A percentile compares a stretch with the other conserved stretches of the same genome.
phyloP scores from a whole-genome alignment of 75 land plant species.

The Pinus tabuliformis region DNA sequence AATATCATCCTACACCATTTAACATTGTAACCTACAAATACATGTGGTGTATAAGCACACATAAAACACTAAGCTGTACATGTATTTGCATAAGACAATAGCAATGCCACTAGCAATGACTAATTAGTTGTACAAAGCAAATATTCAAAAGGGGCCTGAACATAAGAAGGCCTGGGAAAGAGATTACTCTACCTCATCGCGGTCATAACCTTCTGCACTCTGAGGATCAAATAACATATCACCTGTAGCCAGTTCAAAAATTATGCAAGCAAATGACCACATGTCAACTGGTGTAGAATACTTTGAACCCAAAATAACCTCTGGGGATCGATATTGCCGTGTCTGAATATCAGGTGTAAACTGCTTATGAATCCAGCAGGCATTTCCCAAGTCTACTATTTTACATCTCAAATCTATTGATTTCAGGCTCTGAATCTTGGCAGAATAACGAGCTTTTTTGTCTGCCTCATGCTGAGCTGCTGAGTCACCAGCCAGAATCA shows the following conservation, averaged over 20 bases:
- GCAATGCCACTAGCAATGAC: background rate
- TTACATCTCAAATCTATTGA: constrained; percentile 86
- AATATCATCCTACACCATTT: background rate
- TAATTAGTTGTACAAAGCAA: background rate
- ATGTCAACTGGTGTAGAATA: constrained; percentile 77
- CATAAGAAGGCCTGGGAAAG: background rate
- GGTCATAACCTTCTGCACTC: constrained; percentile 56
- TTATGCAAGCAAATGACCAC: constrained; percentile 95
- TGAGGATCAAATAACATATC: constrained; percentile 89
- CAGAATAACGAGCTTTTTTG: constrained; percentile 19
- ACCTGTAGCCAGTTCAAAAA: constrained; percentile 93
- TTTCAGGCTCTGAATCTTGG: constrained; percentile 34
- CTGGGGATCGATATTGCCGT: constrained; percentile 93
- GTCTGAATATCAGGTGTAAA: constrained; percentile 82
- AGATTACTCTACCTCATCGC: constrained; percentile 73
- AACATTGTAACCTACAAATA: background rate
- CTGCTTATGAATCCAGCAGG: constrained; percentile 79
- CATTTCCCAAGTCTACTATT: constrained; percentile 95
- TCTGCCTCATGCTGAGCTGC: constrained; percentile 9
- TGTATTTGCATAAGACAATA: background rate
- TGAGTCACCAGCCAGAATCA: constrained; percentile 4
- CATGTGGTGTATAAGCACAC: background rate
- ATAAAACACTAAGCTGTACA: background rate
- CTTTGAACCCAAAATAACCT: constrained; percentile 71
- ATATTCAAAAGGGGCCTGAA: background rate